Percentiles rank a stretch among this genome's conserved stretches.
Evolutionary conservation across 257 asterid genomes (phyloP).

Genomic region (Solanum clarkiae): DNA sequence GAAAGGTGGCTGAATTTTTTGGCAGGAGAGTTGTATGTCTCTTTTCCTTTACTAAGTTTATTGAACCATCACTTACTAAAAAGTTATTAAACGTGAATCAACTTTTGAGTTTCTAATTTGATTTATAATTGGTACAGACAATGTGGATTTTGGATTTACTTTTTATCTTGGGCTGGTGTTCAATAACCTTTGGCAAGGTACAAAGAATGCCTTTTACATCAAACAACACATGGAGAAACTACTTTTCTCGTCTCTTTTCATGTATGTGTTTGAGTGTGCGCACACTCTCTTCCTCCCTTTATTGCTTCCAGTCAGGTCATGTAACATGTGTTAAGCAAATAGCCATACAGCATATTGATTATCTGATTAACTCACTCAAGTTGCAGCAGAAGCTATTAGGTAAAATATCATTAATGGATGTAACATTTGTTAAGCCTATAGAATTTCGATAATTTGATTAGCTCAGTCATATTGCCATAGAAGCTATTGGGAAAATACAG

Average conservation of each 20-base stretch:
- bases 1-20: constrained; percentile 5
- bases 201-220: neutral
- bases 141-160: constrained; percentile 5
- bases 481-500: neutral
- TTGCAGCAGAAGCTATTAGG: neutral
- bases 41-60: neutral
- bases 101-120: neutral
- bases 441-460: neutral
- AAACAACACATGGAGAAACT: neutral
- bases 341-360: neutral
- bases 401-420: neutral
- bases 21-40: constrained; percentile 18
- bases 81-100: neutral
- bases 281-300: neutral
- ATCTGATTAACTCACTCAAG: neutral
- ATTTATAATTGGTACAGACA: constrained; percentile 1
- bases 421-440: neutral
- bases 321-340: neutral
- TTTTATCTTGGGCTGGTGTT: constrained; percentile 12
- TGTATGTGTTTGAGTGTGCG: neutral
- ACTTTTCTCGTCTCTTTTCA: neutral
- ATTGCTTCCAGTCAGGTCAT: neutral
- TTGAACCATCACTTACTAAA: neutral
- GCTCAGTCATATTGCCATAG: neutral
- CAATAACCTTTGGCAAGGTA: constrained; percentile 12